Conservation (phyloP, 495 filamentous ascomycete genomes). For the Rusavskia elegans region DNA sequence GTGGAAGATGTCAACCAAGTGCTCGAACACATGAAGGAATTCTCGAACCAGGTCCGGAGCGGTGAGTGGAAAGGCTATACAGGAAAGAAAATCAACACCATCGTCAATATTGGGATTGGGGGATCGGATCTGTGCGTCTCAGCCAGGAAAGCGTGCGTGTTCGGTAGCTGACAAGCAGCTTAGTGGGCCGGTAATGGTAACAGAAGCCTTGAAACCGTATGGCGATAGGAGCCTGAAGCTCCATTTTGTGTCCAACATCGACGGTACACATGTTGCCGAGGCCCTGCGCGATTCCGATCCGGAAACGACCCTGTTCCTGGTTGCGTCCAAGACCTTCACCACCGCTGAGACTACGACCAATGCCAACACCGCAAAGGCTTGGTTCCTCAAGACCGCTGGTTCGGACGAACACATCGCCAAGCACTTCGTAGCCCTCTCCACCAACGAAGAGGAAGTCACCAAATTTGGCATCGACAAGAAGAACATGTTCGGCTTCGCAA, state of each 20-base stretch:
- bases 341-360: slow-evolving; percentile 95
- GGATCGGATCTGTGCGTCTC: slow-evolving; percentile 82
- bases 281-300: slow-evolving; percentile 77
- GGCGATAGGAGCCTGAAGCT: slow-evolving; percentile 67
- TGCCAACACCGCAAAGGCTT: slow-evolving; percentile 87
- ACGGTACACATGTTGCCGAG: slow-evolving; percentile 94
- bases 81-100: slow-evolving; percentile 92
- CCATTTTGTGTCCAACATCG: slow-evolving; percentile 99
- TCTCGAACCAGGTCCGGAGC: slow-evolving; percentile 83
- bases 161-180: slow-evolving; percentile 18
- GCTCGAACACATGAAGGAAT: slow-evolving; percentile 91
- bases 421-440: slow-evolving; percentile 97
- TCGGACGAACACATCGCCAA: slow-evolving; percentile 69
- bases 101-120: slow-evolving; percentile 96
- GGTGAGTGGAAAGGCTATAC: slow-evolving; percentile 97
- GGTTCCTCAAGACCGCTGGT: slow-evolving; percentile 83
- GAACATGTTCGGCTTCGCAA: slow-evolving; percentile 99
- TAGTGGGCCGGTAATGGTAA: slow-evolving; percentile 96
- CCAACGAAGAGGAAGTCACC: slow-evolving; percentile 84
- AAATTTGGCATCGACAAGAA: slow-evolving; percentile 95
- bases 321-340: slow-evolving; percentile 98
- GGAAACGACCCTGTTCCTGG: slow-evolving; percentile 92
- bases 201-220: slow-evolving; percentile 90
- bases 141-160: background rate
- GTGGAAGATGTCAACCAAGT: slow-evolving; percentile 87